Base-by-base conservation (phyloP, 306 rosid genomes). In the Trichosanthes truncata region DNA sequence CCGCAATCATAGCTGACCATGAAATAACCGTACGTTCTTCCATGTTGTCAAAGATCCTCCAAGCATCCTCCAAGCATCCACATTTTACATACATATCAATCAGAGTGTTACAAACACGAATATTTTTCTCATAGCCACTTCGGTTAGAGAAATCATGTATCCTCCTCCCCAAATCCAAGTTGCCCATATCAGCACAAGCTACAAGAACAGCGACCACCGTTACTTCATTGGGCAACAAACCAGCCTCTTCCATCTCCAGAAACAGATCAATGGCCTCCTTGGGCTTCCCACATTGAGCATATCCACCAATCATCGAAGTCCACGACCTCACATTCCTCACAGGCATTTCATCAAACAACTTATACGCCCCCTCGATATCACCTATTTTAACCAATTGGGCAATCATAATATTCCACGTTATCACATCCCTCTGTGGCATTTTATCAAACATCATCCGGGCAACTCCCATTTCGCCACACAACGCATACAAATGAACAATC, bases 1-100 rank as follows among this genome's bases (percentile, higher is more conserved):
- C 91, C 2, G 82, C 62, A 15, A 89, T 87, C 93, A 87, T 89
- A 51, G 88, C 85, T 6, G 91, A 89, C 88, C 89, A 86, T 10
- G 93, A 85, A n/a, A 87, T 89, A 43, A 87, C 79, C 1, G 88
- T 86, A 33, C 79, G 84, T 52, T 75, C 87, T 59, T 80, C 73
- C 86, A 85, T 81, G 59, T 31, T 57, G 36, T 80, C 57, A 20
- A 87, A 89, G 55, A 86, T 85, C 51, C 43, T 60, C 25, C 18
- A 72, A 63, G 91, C 88, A 12, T 83, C 87, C 59, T 86, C 81
- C 81, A 89, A 78, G 83, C 89, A 89, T 9, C 91, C 91, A 81
- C 93, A 89, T 81, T 89, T 87, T 43, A 84, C 85, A 77, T 83
- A 89, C 89, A 84, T 87, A 80, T 86, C 88, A 38, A 87, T 89